Evolutionary conservation across 345 rosid genomes (phyloP), one percentile per base, ranked within the genome.

Genomic region (Turritis glabra): DNA sequence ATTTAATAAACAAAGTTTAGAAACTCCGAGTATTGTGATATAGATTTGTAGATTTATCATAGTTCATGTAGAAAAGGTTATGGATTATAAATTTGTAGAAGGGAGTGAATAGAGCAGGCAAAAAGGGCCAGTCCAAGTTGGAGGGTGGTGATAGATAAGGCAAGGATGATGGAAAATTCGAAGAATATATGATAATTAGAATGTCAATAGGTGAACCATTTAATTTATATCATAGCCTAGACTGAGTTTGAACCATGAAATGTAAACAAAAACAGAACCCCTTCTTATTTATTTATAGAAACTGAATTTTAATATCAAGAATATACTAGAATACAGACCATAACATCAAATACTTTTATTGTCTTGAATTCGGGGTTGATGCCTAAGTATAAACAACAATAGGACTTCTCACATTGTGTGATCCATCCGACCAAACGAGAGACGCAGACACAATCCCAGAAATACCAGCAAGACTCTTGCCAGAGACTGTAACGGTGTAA

Each of bases 401-500:
- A 60, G 79, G 71, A 62, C 80, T 76, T 56, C 72, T 77, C 26
- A 77, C 76, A 27, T n/a, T 63, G 75, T 46, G 2, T 26, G 71
- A 25, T 19, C 80, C 80, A 6, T 77, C 76, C 5, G 76, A 70
- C 80, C 76, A 77, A 63, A 70, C 61, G 7, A 77, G 67, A 55
- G 76, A 63, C 1, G 71, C 44, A 1, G 80, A 70, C n/a, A 54
- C 37, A n/a, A 70, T 55, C 26, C 66, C 44, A 19, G 80, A 69
- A 26, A 46, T 33, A 55, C 53, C 53, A 3, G 11, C 57, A 15
- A 76, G 75, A 50, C 68, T 51, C 32, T 64, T 64, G 38, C 83
- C 77, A 0, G 41, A 27, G 53, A 83, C 72, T 17, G 71, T 71
- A n/a, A 77, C 68, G 0, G 33, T 32, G 64, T 69, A 80, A 13